Evolutionary conservation across 805 yeast species (phyloP), one percentile per base, ranked within the genome.

Genomic region (Candida lessepsii): DNA sequence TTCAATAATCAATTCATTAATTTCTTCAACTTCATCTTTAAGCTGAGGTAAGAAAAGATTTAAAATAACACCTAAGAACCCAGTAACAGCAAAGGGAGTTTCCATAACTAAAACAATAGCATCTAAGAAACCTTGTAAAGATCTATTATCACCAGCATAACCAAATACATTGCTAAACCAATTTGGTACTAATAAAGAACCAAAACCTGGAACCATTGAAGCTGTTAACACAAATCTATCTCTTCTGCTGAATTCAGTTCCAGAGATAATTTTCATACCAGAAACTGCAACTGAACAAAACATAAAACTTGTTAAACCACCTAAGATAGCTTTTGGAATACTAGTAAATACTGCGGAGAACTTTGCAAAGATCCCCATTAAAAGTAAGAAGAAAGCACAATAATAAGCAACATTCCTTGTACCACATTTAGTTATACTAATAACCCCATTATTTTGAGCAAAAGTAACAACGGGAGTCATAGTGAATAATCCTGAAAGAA

Each of bases 391-490:
- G 69, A 86, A 76, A 49, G 86, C 81, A 64, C 85, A 76, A 77
- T 84, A 82, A 60, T 78, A 80, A 29, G 90, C 96, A 16, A 76
- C 86, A 30, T 74, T 69, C 65, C 95, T 75, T 53, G 85, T 80
- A 31, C 96, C 96, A 65, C 96, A 87, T 60, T 86, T 86, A 36
- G 96, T 89, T 60, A 89, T 73, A 31, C 95, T 81, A 50, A 89
- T 87, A 42, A 88, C 96, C 71, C 96, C 96, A 60, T 89, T 89
- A 65, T 89, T 89, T 64, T 89, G 96, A 8, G 96, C 96, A 68
- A 89, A 89, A 0, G 90, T 83, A 10, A 93, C 80, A 78, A 86
- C 72, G 42, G 96, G 96, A 11, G 95, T 83, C 40, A 83, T 67
- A 13, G 95, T 86, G 73, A 78, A 74, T 29, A 87, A 67, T 29